Evolutionary conservation across 1,139 yeast genomes (phyloP), one percentile per base, ranked within the genome.

Genomic region (Geotrichum carabidarum): DNA sequence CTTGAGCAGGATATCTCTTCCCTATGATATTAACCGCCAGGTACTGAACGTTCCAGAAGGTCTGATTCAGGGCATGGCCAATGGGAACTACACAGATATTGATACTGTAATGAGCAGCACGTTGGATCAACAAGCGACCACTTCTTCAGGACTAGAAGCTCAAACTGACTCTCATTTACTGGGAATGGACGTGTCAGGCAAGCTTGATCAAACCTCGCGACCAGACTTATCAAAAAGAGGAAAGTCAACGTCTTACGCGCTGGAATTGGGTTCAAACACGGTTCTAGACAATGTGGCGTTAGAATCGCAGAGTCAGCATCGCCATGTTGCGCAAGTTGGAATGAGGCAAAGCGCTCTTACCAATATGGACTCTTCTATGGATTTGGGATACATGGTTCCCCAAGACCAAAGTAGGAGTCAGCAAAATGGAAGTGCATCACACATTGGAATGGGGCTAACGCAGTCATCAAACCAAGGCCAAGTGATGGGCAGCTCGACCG

Each of bases 1-100:
- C 18, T 22, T 36, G 38, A 32, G 18, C 8, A 43, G 46, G 34
- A 32, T 32, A 36, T 35, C 32, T 5, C 32, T 45, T 30, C 49
- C 35, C 14, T 45, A 45, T 15, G 49, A 45, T 36, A 9, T 36
- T 6, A 36, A 45, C 38, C 11, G 49, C 34, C 42, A 34, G 32
- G 42, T 18, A 11, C 14, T 45, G 8, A 12, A 17, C 7, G 48
- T 32, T 6, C 37, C 49, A 9, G 49, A 45, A 5, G 49, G 42
- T 3, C 31, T 45, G 15, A 45, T 45, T 12, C 34, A 22, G 22
- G 42, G 32, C 8, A 27, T 45, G 3, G 7, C 49, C 2, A 35
- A 36, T 17, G 41, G 37, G 7, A 36, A 22, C 12, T 45, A 36
- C 27, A 2, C 49, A 9, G 42, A 15, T 9, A 31, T 15, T 11